A percentile compares a stretch with the other conserved stretches of the same genome.
Conservation (phyloP, 1,284 basidiomycete species). For the Vanrija sp. region DNA sequence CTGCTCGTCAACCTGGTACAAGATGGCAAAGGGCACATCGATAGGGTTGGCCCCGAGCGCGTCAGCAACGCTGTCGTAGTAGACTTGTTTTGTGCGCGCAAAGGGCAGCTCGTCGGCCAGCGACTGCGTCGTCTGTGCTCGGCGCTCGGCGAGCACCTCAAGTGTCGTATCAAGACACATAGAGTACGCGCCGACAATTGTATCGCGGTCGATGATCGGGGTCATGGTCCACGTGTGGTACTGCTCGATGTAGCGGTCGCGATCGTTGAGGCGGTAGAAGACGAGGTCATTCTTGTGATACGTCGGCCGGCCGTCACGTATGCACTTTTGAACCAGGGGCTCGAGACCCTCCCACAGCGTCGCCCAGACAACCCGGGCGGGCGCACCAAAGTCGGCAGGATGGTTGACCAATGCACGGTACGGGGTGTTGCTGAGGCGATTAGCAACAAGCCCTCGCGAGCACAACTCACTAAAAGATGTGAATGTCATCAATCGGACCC, state of each 20-base stretch:
- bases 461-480: no score
- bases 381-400: constrained; percentile 29
- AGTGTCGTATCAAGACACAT: constrained; percentile 18
- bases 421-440: no score
- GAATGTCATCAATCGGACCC: no score
- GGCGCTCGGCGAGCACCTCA: constrained; percentile 14
- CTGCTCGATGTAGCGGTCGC: constrained; percentile 25
- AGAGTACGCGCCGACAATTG: constrained; percentile 20
- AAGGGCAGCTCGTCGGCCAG: constrained; percentile 15
- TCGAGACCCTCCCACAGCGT: constrained; percentile 24
- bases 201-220: constrained; percentile 26
- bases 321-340: constrained; percentile 15
- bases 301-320: constrained; percentile 12
- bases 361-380: constrained; percentile 29
- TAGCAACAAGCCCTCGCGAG: no score
- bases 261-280: constrained; percentile 18
- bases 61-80: constrained; percentile 12
- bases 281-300: constrained; percentile 30
- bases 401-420: constrained; percentile 21
- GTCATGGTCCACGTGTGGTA: constrained; percentile 40
- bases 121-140: constrained; percentile 12
- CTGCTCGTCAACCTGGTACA: constrained; percentile 13
- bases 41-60: constrained; percentile 14
- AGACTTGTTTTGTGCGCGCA: constrained; percentile 9
- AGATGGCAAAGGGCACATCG: no score